phyloP scores from a whole-genome alignment of 441 rosid species.

The Corymbia citriodora region DNA sequence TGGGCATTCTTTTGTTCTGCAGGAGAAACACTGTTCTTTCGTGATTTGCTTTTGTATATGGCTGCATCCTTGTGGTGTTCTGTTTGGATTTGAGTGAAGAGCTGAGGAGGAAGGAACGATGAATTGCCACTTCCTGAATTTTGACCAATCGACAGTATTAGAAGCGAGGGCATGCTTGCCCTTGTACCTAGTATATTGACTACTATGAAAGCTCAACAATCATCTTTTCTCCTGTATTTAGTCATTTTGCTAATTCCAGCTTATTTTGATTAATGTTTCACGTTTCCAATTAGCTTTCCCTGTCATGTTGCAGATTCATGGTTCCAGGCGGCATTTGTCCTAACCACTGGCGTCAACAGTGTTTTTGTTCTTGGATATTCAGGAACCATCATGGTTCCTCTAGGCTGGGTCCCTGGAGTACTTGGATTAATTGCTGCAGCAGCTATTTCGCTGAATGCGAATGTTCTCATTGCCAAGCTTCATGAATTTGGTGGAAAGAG shows the following conservation, averaged over 20 bases:
- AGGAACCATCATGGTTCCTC: conserved; percentile 81
- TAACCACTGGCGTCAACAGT: conserved; percentile 88
- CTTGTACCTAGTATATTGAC: neutral
- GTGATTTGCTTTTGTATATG: neutral
- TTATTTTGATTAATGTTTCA: neutral
- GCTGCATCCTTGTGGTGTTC: neutral
- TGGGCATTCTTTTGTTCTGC: neutral
- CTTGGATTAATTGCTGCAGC: conserved; percentile 71
- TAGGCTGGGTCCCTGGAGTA: conserved; percentile 80
- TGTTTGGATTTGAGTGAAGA: neutral
- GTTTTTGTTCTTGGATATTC: conserved; percentile 91
- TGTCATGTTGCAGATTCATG: conserved; percentile 64
- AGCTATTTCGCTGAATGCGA: conserved; percentile 67
- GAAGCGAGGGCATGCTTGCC: neutral
- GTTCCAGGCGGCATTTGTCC: conserved; percentile 83
- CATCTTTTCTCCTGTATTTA: neutral
- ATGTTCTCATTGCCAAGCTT: conserved; percentile 73
- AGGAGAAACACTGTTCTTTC: neutral
- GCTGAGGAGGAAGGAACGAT: neutral
- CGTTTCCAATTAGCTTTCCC: neutral
- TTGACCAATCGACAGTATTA: neutral
- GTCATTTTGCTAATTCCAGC: neutral
- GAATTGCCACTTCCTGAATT: neutral
- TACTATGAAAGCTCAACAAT: neutral
- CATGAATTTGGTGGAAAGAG: conserved; percentile 89